Evolutionary conservation across 2,329 filamentous ascomycete genomes (phyloP).

Genomic region (Plectosphaerella plurivora): DNA sequence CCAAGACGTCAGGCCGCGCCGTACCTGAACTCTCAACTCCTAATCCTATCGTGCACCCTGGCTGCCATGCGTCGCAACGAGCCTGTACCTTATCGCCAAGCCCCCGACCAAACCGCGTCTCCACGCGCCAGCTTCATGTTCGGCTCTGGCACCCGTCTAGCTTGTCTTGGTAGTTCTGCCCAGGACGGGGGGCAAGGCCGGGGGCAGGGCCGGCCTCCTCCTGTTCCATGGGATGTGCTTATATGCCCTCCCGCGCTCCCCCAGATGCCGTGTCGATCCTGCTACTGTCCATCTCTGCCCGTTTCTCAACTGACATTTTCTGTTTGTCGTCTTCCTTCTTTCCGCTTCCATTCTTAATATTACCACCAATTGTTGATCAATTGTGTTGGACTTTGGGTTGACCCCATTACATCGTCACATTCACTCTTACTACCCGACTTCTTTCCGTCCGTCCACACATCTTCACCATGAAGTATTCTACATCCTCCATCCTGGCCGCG

Average conservation of each 20-base stretch:
- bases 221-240: not conserved
- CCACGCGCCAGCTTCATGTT: no score
- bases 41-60: not conserved
- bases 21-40: not conserved
- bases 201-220: no score
- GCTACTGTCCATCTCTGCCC: not conserved
- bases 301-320: not conserved
- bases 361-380: not conserved
- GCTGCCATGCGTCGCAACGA: no score
- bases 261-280: not conserved
- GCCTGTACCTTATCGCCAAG: no score
- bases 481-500: not conserved
- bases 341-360: not conserved
- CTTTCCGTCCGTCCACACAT: not conserved
- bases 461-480: not conserved
- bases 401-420: not conserved
- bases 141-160: no score
- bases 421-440: not conserved
- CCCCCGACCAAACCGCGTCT: no score
- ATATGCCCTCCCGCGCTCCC: not conserved
- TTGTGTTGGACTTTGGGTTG: not conserved
- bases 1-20: not conserved
- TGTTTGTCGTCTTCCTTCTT: not conserved
- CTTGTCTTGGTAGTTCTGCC: no score
- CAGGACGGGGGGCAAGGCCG: no score